phyloP scores from a whole-genome alignment of 495 filamentous ascomycete species.

The Penicillium fimorum region DNA sequence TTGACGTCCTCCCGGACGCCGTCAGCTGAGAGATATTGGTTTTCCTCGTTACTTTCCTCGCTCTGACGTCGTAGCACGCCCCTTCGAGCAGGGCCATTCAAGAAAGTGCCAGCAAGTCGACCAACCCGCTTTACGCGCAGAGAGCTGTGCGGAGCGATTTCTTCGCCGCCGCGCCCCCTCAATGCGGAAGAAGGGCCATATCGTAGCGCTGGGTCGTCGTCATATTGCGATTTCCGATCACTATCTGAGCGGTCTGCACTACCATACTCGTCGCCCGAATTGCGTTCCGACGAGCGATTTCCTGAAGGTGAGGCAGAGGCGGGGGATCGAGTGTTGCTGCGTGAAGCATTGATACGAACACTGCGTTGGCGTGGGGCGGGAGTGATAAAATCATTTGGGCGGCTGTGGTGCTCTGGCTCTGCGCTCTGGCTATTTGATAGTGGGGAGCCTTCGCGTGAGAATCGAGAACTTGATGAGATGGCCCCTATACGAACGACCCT shows the following conservation, averaged over 20 bases:
- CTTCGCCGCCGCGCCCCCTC: slow-evolving; percentile 50
- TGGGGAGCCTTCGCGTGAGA: slow-evolving; percentile 36
- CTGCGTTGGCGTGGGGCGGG: slow-evolving; percentile 63
- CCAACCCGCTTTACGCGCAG: slow-evolving; percentile 71
- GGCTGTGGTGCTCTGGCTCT: slow-evolving; percentile 28
- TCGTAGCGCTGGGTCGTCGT: slow-evolving; percentile 47
- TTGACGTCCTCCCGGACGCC: slow-evolving; percentile 29
- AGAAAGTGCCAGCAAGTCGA: slow-evolving; percentile 67
- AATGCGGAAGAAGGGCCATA: slow-evolving; percentile 52
- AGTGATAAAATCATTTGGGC: slow-evolving; percentile 58
- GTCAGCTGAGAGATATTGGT: slow-evolving; percentile 31
- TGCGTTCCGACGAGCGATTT: slow-evolving; percentile 36
- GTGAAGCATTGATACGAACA: slow-evolving; percentile 55
- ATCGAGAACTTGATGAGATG: slow-evolving; percentile 34
- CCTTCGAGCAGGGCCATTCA: slow-evolving; percentile 71
- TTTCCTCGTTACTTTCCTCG: slow-evolving; percentile 60
- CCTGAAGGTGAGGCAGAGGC: slow-evolving; percentile 43
- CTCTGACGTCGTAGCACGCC: slow-evolving; percentile 68
- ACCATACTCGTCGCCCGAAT: slow-evolving; percentile 36
- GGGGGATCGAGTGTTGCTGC: slow-evolving; percentile 38
- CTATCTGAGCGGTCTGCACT: slow-evolving; percentile 45
- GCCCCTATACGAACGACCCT: slow-evolving; percentile 61
- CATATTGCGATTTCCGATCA: slow-evolving; percentile 42
- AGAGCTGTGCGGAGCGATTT: slow-evolving; percentile 61
- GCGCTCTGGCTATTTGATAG: slow-evolving; percentile 34